A percentile compares a stretch with the other conserved stretches of the same genome.
These are phyloP conservation scores for Pleurotus tuber-regium DNA, from an alignment of 768 basidiomycete genomes.

Conservation along the genomic window DNA sequence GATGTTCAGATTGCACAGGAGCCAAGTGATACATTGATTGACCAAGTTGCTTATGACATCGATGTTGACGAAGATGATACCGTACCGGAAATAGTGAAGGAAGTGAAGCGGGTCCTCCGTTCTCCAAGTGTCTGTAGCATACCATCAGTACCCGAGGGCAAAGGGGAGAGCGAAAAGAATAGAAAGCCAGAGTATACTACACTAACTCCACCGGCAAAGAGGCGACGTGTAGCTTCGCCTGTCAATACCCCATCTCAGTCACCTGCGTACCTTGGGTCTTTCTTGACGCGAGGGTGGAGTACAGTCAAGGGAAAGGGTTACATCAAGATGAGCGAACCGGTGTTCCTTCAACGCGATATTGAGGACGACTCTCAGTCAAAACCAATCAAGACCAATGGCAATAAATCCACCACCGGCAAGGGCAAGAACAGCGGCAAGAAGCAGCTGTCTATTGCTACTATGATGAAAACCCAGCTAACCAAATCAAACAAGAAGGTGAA, in stretches of 20 bases:
- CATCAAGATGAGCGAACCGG: constrained; percentile 58
- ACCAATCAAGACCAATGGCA: neutral
- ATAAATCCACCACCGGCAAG: constrained; percentile 21
- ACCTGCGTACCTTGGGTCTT: constrained; percentile 61
- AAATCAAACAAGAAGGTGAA: constrained; percentile 50
- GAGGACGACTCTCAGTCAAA: constrained; percentile 25
- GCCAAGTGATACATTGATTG: neutral
- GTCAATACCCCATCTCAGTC: constrained; percentile 15
- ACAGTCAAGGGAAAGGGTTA: constrained; percentile 74
- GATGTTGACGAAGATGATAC: constrained; percentile 15
- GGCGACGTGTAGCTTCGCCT: constrained; percentile 40
- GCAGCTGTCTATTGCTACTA: constrained; percentile 61
- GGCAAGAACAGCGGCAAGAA: constrained; percentile 33
- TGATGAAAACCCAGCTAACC: constrained; percentile 62
- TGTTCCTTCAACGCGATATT: constrained; percentile 56
- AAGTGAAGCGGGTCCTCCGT: constrained; percentile 23
- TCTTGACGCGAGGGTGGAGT: constrained; percentile 78
- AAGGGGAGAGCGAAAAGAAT: neutral
- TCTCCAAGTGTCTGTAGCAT: constrained; percentile 39
- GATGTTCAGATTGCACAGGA: constrained; percentile 11
- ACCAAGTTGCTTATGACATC: constrained; percentile 11
- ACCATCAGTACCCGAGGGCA: constrained; percentile 25
- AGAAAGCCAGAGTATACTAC: constrained; percentile 18
- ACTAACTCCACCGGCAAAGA: constrained; percentile 38
- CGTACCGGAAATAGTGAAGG: constrained; percentile 29